A percentile compares a stretch with the other conserved stretches of the same genome.
Conservation (phyloP, 2,329 filamentous ascomycete species). For the Ampelomyces quisqualis region DNA sequence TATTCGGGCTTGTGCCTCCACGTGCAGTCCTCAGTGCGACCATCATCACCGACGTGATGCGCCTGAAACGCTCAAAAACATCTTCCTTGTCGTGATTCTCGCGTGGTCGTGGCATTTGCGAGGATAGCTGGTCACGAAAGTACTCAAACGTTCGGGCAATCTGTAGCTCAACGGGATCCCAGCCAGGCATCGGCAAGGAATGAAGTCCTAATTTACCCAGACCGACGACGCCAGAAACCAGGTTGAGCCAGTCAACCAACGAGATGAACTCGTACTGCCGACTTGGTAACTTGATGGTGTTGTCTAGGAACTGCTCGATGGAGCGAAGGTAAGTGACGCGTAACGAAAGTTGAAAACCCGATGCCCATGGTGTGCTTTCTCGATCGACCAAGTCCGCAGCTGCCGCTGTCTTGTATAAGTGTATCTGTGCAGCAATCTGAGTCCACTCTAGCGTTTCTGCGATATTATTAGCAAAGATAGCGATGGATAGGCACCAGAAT, state of each 20-base stretch:
- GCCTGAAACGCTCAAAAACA: slow-evolving; percentile 38
- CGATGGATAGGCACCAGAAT: not conserved
- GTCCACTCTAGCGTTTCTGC: slow-evolving; percentile 38
- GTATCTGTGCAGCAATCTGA: slow-evolving; percentile 32
- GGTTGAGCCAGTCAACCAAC: slow-evolving; percentile 37
- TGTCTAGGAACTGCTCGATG: slow-evolving; percentile 39
- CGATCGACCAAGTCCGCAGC: slow-evolving; percentile 32
- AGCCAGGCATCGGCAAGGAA: slow-evolving; percentile 34
- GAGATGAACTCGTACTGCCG: slow-evolving; percentile 34
- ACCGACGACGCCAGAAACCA: slow-evolving; percentile 31
- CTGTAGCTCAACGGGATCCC: slow-evolving; percentile 38
- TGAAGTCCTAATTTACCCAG: slow-evolving; percentile 36
- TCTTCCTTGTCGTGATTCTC: slow-evolving; percentile 29
- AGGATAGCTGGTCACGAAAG: slow-evolving; percentile 35
- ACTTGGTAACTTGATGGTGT: slow-evolving; percentile 28
- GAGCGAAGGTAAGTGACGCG: slow-evolving; percentile 35
- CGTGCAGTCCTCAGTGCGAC: slow-evolving; percentile 23
- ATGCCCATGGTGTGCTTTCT: slow-evolving; percentile 34
- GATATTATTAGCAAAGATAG: slow-evolving; percentile 9
- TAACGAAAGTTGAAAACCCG: slow-evolving; percentile 40
- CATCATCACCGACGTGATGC: slow-evolving; percentile 37
- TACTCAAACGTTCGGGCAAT: slow-evolving; percentile 36
- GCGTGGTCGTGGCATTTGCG: slow-evolving; percentile 33
- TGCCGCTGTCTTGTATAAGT: slow-evolving; percentile 30
- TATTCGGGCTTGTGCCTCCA: slow-evolving; percentile 31